Conservation (phyloP, 345 rosid species). For the Mercurialis annua region DNA sequence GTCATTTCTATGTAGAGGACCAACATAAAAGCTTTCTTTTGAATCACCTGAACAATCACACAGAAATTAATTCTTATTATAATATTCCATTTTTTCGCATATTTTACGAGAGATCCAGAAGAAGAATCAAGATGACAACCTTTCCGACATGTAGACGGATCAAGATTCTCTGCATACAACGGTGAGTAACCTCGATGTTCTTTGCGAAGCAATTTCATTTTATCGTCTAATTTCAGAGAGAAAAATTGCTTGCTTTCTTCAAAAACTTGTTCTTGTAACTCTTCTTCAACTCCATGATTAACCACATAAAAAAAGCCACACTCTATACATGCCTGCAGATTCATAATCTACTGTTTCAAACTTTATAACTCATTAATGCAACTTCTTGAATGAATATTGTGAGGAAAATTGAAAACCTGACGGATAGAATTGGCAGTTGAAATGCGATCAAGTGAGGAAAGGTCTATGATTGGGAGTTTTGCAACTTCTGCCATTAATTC, state of each 20-base stretch:
- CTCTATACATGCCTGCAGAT: constrained; percentile 65
- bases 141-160: constrained; percentile 28
- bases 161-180: constrained; percentile 48
- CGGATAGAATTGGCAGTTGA: constrained; percentile 19
- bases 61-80: constrained; percentile 1
- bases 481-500: neutral
- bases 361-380: no score
- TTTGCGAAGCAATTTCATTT: constrained; percentile 39
- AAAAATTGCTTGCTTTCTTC: constrained; percentile 57
- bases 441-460: constrained; percentile 5
- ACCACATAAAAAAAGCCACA: constrained; percentile 81
- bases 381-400: no score
- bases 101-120: neutral
- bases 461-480: constrained; percentile 20
- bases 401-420: neutral
- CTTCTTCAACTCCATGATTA: constrained; percentile 71
- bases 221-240: constrained; percentile 56
- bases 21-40: constrained; percentile 64
- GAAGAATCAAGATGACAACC: constrained; percentile 27
- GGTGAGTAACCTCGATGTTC: constrained; percentile 59
- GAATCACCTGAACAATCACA: constrained; percentile 47
- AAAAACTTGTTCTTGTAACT: constrained; percentile 36
- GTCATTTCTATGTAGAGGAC: constrained; percentile 37
- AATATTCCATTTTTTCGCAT: no score
- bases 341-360: no score